phyloP scores from a whole-genome alignment of 208 protist species.

The Acanthamoeba royreba region DNA sequence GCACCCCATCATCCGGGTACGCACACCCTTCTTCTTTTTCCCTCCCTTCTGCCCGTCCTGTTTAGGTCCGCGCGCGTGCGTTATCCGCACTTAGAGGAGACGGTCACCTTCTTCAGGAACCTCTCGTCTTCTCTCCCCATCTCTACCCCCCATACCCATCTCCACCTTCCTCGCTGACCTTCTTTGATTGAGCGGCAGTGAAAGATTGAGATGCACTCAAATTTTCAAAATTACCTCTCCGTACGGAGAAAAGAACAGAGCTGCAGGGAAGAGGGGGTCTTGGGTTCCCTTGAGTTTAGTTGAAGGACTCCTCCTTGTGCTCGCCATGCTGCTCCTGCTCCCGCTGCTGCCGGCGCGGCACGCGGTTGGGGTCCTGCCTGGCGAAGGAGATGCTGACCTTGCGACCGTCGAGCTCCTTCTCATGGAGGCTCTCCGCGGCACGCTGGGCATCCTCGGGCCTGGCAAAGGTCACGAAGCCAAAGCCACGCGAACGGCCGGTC shows the following conservation, averaged over 20 bases:
- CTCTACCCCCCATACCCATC: neutral
- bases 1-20: neutral
- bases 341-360: neutral
- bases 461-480: constrained; percentile 26
- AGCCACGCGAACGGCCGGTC: constrained; percentile 39
- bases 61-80: too few species aligned
- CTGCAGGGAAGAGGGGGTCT: too few species aligned
- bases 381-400: neutral
- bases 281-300: too few species aligned
- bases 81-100: too few species aligned
- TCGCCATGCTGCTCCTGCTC: neutral
- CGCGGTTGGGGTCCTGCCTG: neutral
- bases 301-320: neutral
- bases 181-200: neutral
- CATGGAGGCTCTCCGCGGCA: neutral
- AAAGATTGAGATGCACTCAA: neutral
- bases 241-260: too few species aligned
- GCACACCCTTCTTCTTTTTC: neutral
- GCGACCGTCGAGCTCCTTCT: constrained; percentile 28
- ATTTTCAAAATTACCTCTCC: neutral
- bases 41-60: neutral
- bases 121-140: neutral
- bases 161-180: neutral
- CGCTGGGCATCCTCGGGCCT: neutral
- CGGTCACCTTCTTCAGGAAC: too few species aligned